phyloP scores from a whole-genome alignment of 108 stramenopile species.

The Nitzschia palea region DNA sequence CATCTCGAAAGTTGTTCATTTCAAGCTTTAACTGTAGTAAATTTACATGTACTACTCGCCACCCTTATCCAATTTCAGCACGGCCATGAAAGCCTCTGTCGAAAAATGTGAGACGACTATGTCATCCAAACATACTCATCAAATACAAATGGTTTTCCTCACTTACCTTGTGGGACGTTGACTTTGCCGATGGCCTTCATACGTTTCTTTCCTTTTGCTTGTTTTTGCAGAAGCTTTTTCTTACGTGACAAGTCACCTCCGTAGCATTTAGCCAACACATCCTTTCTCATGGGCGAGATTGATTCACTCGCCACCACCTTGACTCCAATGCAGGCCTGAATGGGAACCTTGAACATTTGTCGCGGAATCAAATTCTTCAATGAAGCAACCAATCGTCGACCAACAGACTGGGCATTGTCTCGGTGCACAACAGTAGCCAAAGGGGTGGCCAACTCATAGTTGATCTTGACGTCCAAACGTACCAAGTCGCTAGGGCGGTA shows the following conservation, averaged over 20 bases:
- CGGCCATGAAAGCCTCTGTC: slow-evolving; percentile 95
- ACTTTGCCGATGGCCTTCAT: slow-evolving; percentile 99
- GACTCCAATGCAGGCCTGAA: slow-evolving; percentile 87
- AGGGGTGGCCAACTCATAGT: slow-evolving; percentile 92
- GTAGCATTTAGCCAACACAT: slow-evolving; percentile 97
- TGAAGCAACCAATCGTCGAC: slow-evolving; percentile 75
- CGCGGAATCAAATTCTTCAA: slow-evolving; percentile 95
- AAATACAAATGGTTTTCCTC: too few species aligned
- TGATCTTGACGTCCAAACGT: slow-evolving; percentile 96
- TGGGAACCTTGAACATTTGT: slow-evolving; percentile 99
- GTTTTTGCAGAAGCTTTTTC: slow-evolving; percentile 98
- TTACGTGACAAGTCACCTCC: slow-evolving; percentile 99
- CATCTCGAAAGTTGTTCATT: too few species aligned
- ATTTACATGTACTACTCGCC: neutral
- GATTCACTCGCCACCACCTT: slow-evolving; percentile 87
- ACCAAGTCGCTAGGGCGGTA: slow-evolving; percentile 90
- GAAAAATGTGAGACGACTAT: slow-evolving; percentile 3
- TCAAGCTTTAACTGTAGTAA: too few species aligned
- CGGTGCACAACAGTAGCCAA: slow-evolving; percentile 93
- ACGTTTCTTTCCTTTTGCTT: slow-evolving; percentile 98
- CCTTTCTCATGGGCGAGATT: slow-evolving; percentile 97
- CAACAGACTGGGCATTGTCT: slow-evolving; percentile 84
- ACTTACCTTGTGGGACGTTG: slow-evolving; percentile 84
- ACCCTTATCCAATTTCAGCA: slow-evolving; percentile 71
- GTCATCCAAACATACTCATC: too few species aligned